Percentiles rank a stretch among this genome's conserved stretches.
These are phyloP conservation scores for Lachnellula arida DNA, from an alignment of 2,329 filamentous ascomycete species.

Conservation along the genomic window DNA sequence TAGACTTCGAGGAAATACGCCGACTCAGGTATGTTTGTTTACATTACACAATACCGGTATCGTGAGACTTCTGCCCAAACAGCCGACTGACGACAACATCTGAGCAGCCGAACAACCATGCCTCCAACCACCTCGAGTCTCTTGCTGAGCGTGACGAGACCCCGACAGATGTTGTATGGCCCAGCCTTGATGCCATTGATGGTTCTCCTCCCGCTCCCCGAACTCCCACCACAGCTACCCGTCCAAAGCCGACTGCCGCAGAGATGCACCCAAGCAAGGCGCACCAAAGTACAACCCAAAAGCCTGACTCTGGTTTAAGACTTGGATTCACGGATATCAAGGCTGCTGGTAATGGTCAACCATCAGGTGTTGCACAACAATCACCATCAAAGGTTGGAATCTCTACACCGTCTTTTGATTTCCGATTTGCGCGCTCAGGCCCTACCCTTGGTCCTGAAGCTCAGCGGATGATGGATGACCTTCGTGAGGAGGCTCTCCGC, in stretches of 20 bases:
- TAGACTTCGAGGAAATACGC: conserved; percentile 29
- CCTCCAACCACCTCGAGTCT: conserved; percentile 22
- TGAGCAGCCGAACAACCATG: conserved; percentile 14
- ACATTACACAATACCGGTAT: not conserved
- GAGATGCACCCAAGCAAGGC: conserved; percentile 92
- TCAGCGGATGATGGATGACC: conserved; percentile 57
- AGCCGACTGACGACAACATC: not conserved
- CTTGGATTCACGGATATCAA: conserved; percentile 75
- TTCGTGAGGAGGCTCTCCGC: conserved; percentile 65
- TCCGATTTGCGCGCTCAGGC: conserved; percentile 54
- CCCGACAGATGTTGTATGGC: conserved; percentile 13
- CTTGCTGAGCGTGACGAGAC: conserved; percentile 31
- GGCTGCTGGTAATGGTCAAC: conserved; percentile 34
- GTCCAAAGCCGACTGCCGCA: conserved; percentile 64
- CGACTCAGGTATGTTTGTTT: conserved; percentile 24
- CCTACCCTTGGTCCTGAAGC: conserved; percentile 57
- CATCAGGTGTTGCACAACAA: conserved; percentile 43
- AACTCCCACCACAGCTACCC: conserved; percentile 61
- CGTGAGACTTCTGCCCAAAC: not conserved
- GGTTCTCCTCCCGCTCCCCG: conserved; percentile 26
- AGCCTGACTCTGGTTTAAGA: conserved; percentile 73
- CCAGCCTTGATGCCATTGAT: conserved; percentile 20
- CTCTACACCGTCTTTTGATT: conserved; percentile 59
- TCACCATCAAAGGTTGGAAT: conserved; percentile 59
- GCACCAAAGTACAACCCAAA: conserved; percentile 68